These are phyloP conservation scores for Psilocybe cubensis DNA, from an alignment of 768 basidiomycete genomes.

Conservation along the genomic window DNA sequence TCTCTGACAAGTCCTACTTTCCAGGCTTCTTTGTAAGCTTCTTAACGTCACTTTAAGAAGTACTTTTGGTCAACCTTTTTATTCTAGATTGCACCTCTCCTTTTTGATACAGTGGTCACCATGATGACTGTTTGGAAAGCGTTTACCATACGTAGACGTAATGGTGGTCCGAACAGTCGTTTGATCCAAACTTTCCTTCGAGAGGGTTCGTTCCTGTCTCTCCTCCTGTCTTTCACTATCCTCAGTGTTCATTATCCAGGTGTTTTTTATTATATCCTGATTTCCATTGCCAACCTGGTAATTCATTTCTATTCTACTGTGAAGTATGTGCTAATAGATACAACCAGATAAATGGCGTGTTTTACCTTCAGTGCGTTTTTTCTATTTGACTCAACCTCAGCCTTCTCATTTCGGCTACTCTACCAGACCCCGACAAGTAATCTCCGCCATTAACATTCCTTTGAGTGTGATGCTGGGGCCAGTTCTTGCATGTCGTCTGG, in stretches of 20 bases:
- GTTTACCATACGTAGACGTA: slow-evolving; percentile 73
- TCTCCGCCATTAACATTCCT: slow-evolving; percentile 84
- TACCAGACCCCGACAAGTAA: slow-evolving; percentile 74
- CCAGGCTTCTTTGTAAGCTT: slow-evolving; percentile 60
- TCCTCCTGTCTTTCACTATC: neutral
- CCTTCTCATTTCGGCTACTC: slow-evolving; percentile 13
- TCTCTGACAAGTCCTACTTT: slow-evolving; percentile 13
- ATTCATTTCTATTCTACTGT: slow-evolving; percentile 7
- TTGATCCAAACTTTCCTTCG: slow-evolving; percentile 85
- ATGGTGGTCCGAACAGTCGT: slow-evolving; percentile 75
- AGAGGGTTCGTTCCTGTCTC: slow-evolving; percentile 53
- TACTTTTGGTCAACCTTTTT: slow-evolving; percentile 10
- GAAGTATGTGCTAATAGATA: neutral
- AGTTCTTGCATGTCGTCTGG: slow-evolving; percentile 78
- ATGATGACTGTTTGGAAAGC: slow-evolving; percentile 83
- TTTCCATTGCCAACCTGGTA: slow-evolving; percentile 83
- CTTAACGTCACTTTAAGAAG: neutral
- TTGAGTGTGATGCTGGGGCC: slow-evolving; percentile 85
- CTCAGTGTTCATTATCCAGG: slow-evolving; percentile 41
- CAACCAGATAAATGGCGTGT: slow-evolving; percentile 72
- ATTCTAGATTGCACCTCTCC: slow-evolving; percentile 74
- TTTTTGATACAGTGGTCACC: slow-evolving; percentile 82
- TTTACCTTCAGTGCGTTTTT: slow-evolving; percentile 74
- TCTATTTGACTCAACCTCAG: slow-evolving; percentile 3
- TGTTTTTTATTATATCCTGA: slow-evolving; percentile 84